Evolutionary conservation across 768 basidiomycete species (phyloP).

Genomic region (Podaxis rugospora): DNA sequence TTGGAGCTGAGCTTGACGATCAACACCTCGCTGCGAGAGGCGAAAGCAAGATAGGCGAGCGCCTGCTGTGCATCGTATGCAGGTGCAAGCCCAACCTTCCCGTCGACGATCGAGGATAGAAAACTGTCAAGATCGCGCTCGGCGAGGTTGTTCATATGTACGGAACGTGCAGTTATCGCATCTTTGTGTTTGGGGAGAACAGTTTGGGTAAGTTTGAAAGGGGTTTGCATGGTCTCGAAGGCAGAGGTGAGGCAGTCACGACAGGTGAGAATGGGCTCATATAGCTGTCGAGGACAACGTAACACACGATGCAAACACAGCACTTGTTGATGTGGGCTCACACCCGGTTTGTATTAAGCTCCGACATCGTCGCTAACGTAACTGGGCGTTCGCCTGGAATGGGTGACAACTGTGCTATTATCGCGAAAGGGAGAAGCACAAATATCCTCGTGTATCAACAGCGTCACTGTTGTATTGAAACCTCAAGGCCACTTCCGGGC

Average conservation of each 20-base stretch:
- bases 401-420: too few species aligned
- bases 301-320: too few species aligned
- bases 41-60: slow-evolving; percentile 35
- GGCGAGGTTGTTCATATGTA: slow-evolving; percentile 23
- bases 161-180: slow-evolving; percentile 23
- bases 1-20: slow-evolving; percentile 22
- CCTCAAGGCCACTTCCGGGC: not conserved
- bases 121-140: slow-evolving; percentile 23
- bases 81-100: slow-evolving; percentile 38
- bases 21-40: slow-evolving; percentile 30
- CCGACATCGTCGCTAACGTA: too few species aligned
- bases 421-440: too few species aligned
- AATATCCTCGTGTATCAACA: not conserved
- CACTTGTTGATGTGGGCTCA: too few species aligned
- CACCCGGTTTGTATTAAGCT: too few species aligned
- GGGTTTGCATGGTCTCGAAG: not conserved
- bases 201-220: slow-evolving; percentile 26
- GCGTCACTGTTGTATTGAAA: not conserved
- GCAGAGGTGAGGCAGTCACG: not conserved
- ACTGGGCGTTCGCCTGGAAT: too few species aligned
- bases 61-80: slow-evolving; percentile 30
- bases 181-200: slow-evolving; percentile 25
- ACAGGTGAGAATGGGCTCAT: not conserved
- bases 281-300: not conserved
- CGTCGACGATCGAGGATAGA: slow-evolving; percentile 19